Percentiles rank a stretch among this genome's conserved stretches.
These are phyloP conservation scores for Pyrenochaeta sp. DNA, from an alignment of 2,329 filamentous ascomycete species.

Conservation along the genomic window DNA sequence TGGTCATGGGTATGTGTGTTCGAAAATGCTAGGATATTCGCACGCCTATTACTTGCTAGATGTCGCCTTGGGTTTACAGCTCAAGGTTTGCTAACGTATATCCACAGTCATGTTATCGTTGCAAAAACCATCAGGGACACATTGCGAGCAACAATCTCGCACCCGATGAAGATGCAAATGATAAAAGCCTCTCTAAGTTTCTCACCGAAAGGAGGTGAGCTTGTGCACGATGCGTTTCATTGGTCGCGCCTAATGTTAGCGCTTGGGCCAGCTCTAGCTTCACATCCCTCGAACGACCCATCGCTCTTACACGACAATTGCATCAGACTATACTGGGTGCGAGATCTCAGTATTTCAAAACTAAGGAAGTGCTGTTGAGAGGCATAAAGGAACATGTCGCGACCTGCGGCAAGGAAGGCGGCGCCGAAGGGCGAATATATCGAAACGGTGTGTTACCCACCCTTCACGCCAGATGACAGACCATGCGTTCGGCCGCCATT, in stretches of 20 bases:
- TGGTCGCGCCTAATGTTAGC: not conserved
- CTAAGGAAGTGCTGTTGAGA: not conserved
- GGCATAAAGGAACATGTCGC: conserved; percentile 46
- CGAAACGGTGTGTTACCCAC: conserved; percentile 77
- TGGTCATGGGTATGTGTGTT: not conserved
- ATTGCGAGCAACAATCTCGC: no score
- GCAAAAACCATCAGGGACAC: no score
- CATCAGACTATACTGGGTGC: not conserved
- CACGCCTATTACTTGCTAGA: not conserved
- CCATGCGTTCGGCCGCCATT: not conserved
- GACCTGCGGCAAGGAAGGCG: conserved; percentile 60
- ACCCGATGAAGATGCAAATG: no score
- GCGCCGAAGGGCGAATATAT: conserved; percentile 91
- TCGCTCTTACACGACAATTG: conserved; percentile 2
- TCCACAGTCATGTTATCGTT: not conserved
- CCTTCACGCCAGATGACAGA: not conserved
- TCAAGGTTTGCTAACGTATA: not conserved
- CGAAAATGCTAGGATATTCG: not conserved
- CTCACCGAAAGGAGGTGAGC: not conserved
- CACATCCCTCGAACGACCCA: not conserved
- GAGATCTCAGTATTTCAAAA: not conserved
- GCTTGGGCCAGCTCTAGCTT: not conserved
- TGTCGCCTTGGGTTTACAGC: not conserved
- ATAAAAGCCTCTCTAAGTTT: not conserved
- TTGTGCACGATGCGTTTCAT: not conserved